Evolutionary conservation across 495 filamentous ascomycete genomes (phyloP).

Genomic region (Penicillium coprophilum): DNA sequence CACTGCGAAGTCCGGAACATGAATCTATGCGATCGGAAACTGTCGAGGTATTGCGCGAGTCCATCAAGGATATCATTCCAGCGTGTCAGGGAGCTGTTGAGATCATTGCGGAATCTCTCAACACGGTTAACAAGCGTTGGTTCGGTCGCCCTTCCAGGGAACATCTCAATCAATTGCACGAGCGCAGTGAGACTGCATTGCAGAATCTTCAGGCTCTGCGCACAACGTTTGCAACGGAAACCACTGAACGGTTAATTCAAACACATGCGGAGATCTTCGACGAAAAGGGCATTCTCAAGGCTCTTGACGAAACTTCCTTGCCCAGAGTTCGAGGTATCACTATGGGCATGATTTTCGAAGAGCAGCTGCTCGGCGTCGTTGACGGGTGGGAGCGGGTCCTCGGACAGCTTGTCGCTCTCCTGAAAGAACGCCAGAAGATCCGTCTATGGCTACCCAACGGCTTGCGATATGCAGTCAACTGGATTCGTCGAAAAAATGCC

Average conservation of each 20-base stretch:
- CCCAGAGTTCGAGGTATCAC: slow-evolving; percentile 22
- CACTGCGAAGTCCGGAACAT: slow-evolving; percentile 27
- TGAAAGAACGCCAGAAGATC: slow-evolving; percentile 25
- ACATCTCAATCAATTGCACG: slow-evolving; percentile 16
- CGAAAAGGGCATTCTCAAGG: slow-evolving; percentile 22
- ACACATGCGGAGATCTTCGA: slow-evolving; percentile 30
- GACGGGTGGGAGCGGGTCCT: slow-evolving; percentile 25
- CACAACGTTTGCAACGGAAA: slow-evolving; percentile 22
- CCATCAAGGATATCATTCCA: slow-evolving; percentile 25
- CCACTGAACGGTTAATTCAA: slow-evolving; percentile 28
- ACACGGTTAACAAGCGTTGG: slow-evolving; percentile 32
- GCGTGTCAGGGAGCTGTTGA: slow-evolving; percentile 25
- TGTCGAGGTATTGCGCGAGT: slow-evolving; percentile 25
- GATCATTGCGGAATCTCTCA: slow-evolving; percentile 21
- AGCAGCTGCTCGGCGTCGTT: slow-evolving; percentile 27
- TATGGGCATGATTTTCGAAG: slow-evolving; percentile 33
- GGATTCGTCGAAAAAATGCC: slow-evolving; percentile 17
- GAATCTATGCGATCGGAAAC: slow-evolving; percentile 26
- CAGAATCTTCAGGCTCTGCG: slow-evolving; percentile 21
- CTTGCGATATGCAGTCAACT: slow-evolving; percentile 27
- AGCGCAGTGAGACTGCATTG: slow-evolving; percentile 17
- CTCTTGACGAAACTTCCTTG: slow-evolving; percentile 14
- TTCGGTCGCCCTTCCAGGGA: slow-evolving; percentile 25
- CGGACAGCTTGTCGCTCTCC: slow-evolving; percentile 20
- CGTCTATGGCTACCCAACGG: slow-evolving; percentile 29